These are phyloP conservation scores for Pleurotus platypus DNA, from an alignment of 768 basidiomycete species.

Conservation along the genomic window DNA sequence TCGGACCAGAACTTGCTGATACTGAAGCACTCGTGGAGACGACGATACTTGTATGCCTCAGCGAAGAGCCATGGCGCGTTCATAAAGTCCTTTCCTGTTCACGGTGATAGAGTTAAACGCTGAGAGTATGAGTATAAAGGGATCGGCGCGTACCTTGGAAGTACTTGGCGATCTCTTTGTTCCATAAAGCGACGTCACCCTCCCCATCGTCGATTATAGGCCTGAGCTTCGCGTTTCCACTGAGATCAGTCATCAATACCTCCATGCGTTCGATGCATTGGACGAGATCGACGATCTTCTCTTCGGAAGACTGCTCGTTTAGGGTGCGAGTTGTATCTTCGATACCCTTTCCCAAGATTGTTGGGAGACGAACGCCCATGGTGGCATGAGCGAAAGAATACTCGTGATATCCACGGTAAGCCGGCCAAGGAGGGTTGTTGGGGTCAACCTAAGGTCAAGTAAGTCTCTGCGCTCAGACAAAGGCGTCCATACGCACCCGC, in stretches of 20 bases:
- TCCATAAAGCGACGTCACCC: slow-evolving; percentile 93
- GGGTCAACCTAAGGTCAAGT: slow-evolving; percentile 55
- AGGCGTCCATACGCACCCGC: slow-evolving; percentile 37
- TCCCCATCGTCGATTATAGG: slow-evolving; percentile 90
- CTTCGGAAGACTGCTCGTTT: slow-evolving; percentile 82
- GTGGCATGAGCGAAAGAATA: slow-evolving; percentile 89
- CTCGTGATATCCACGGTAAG: slow-evolving; percentile 77
- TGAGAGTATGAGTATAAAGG: too few relatives aligned
- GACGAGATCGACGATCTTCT: slow-evolving; percentile 79
- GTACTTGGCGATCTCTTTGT: slow-evolving; percentile 93
- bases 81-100: slow-evolving; percentile 83
- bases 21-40: slow-evolving; percentile 91
- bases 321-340: slow-evolving; percentile 88
- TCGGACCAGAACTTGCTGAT: slow-evolving; percentile 85
- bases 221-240: slow-evolving; percentile 77
- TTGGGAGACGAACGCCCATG: slow-evolving; percentile 94
- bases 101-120: neutral
- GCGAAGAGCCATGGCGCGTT: slow-evolving; percentile 96
- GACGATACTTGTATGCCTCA: slow-evolving; percentile 90
- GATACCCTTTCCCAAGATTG: slow-evolving; percentile 93
- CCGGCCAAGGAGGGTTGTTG: slow-evolving; percentile 82
- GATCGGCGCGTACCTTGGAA: slow-evolving; percentile 65
- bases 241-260: slow-evolving; percentile 81
- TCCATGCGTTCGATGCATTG: slow-evolving; percentile 89
- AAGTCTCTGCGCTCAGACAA: neutral